Evolutionary conservation across 768 basidiomycete species (phyloP).

Genomic region (Boletus insuetus): DNA sequence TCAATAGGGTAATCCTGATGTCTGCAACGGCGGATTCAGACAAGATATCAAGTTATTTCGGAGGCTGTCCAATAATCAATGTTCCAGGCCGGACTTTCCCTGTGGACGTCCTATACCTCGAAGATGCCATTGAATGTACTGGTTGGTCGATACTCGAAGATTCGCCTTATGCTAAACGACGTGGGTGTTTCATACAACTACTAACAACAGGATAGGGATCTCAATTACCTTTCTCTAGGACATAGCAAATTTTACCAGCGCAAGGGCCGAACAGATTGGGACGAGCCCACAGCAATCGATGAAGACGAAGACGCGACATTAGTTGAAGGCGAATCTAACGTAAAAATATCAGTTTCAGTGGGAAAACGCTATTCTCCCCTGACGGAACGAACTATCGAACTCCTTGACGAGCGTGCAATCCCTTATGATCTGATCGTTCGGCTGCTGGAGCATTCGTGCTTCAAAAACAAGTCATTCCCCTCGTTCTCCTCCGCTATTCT

Average conservation of each 20-base stretch:
- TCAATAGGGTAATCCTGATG: slow-evolving; percentile 84
- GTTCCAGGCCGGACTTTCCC: slow-evolving; percentile 96
- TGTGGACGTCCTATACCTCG: slow-evolving; percentile 79
- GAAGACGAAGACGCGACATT: slow-evolving; percentile 66
- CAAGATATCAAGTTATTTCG: slow-evolving; percentile 86
- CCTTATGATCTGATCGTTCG: slow-evolving; percentile 88
- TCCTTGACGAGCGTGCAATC: slow-evolving; percentile 84
- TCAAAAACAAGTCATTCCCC: slow-evolving; percentile 50
- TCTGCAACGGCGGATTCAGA: slow-evolving; percentile 93
- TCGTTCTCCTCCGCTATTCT: slow-evolving; percentile 77
- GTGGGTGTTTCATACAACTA: slow-evolving; percentile 40
- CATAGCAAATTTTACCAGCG: slow-evolving; percentile 62
- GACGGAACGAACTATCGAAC: slow-evolving; percentile 76
- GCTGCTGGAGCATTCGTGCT: slow-evolving; percentile 81
- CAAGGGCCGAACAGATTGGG: slow-evolving; percentile 72
- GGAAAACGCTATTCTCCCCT: slow-evolving; percentile 79
- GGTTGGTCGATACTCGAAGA: slow-evolving; percentile 75
- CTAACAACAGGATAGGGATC: neutral
- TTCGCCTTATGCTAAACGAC: slow-evolving; percentile 75
- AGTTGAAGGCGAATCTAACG: slow-evolving; percentile 15
- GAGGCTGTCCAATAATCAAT: slow-evolving; percentile 76
- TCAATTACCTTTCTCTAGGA: slow-evolving; percentile 36
- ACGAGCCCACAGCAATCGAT: slow-evolving; percentile 58
- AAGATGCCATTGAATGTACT: slow-evolving; percentile 86
- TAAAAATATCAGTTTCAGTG: slow-evolving; percentile 42